Conservation (phyloP, 371 early-diverging fungal genomes). For the Zychaea mexicana region DNA sequence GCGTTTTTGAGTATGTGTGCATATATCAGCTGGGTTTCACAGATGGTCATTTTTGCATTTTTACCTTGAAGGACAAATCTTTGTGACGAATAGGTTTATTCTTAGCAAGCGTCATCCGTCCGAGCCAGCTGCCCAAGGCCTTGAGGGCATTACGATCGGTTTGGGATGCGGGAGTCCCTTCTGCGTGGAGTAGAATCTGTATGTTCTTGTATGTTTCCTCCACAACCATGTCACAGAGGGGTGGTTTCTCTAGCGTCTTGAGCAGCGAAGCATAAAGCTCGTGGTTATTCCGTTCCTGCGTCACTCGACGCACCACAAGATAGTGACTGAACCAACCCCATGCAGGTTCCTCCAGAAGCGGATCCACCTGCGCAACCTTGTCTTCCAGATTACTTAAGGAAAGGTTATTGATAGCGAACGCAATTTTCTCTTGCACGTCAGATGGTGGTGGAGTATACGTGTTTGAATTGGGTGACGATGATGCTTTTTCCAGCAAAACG, state of each 20-base stretch:
- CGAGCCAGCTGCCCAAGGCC: slow-evolving; percentile 97
- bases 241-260: slow-evolving; percentile 61
- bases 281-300: slow-evolving; percentile 95
- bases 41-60: neutral
- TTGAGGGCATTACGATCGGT: slow-evolving; percentile 88
- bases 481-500: slow-evolving; percentile 6
- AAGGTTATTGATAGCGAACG: slow-evolving; percentile 95
- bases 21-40: too few species aligned
- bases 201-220: slow-evolving; percentile 89
- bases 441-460: slow-evolving; percentile 54
- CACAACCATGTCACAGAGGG: slow-evolving; percentile 70
- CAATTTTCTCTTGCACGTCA: slow-evolving; percentile 84
- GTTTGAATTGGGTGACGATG: neutral
- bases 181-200: slow-evolving; percentile 81
- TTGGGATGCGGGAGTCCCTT: slow-evolving; percentile 82
- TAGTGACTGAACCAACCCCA: slow-evolving; percentile 92
- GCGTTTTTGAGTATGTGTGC: too few species aligned
- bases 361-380: slow-evolving; percentile 81
- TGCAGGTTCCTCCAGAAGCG: slow-evolving; percentile 66
- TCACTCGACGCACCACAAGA: slow-evolving; percentile 89
- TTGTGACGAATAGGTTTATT: slow-evolving; percentile 94
- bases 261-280: slow-evolving; percentile 81
- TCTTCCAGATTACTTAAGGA: slow-evolving; percentile 79
- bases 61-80: slow-evolving; percentile 88
- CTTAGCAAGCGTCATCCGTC: slow-evolving; percentile 87